These are phyloP conservation scores for Carex sylvatica DNA, from an alignment of 202 grass and related monocot species.

Conservation along the genomic window DNA sequence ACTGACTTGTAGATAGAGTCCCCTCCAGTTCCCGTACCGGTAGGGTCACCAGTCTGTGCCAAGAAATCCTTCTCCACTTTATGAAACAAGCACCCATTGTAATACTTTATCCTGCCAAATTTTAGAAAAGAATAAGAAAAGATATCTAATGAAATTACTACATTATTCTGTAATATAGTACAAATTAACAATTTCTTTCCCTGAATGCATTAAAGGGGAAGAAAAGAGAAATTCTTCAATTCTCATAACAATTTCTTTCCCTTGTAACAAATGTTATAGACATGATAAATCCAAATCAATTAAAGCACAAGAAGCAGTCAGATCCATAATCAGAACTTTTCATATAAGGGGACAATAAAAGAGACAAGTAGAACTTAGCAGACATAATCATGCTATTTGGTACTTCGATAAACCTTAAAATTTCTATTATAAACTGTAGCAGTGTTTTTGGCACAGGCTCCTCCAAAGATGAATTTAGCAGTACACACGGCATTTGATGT, in stretches of 20 bases:
- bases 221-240: not conserved
- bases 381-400: not conserved
- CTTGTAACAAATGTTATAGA: not conserved
- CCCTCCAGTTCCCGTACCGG: constrained; percentile 67
- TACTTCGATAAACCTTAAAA: not conserved
- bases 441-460: not conserved
- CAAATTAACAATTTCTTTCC: not conserved
- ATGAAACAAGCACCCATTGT: constrained; percentile 93
- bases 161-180: not conserved
- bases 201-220: not conserved
- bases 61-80: constrained; percentile 96
- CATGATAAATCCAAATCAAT: not conserved
- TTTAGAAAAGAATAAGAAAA: not conserved
- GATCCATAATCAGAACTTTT: not conserved
- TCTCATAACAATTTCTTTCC: not conserved
- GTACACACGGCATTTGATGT: too few species aligned
- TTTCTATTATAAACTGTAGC: not conserved
- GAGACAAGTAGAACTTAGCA: not conserved
- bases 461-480: not conserved
- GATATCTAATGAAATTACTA: not conserved
- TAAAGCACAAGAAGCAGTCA: not conserved
- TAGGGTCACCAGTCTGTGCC: constrained; percentile 87
- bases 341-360: not conserved
- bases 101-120: constrained; percentile 82
- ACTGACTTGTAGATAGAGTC: constrained; percentile 87